Evolutionary conservation across 2,329 filamentous ascomycete genomes (phyloP), one percentile per base, ranked within the genome.

Genomic region (Nemania sp.): DNA sequence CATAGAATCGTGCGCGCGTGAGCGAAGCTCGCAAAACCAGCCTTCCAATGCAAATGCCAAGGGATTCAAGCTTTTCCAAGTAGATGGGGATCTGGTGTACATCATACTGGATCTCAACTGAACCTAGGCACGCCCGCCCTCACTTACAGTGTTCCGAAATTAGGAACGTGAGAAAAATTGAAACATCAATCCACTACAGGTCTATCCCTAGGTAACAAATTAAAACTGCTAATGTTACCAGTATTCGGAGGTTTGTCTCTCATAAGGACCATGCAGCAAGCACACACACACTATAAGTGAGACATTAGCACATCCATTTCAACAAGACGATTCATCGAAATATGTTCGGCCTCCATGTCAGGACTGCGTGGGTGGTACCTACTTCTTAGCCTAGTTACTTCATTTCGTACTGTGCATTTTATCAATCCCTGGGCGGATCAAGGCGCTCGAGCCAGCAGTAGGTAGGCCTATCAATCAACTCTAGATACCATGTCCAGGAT

Each of bases 391-490:
- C n/a, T n/a, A n/a, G n/a, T n/a, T n/a, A n/a, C n/a, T n/a, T n/a
- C n/a, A n/a, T n/a, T n/a, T n/a, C n/a, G n/a, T n/a, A n/a, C n/a
- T 11, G 9, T 42, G n/a, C 50, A 42, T 40, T 58, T 60, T 49
- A 43, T 37, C 37, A 25, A 57, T 46, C 48, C 54, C 37, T 29
- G 58, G 35, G 53, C 18, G 43, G 58, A 57, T 39, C 49, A 52
- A 50, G 53, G 18, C 37, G 42, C 47, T 37, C 49, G 57, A 54
- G 53, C 48, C 58, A 52, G 35, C 20, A 13, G 35, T 34, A 15
- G 3, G 29, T 34, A 29, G 15, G 21, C 59, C 59, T 61, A 61
- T 61, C 29, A 57, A 35, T 32, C 10, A 53, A n/a, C n/a, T 21
- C 12, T 35, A n/a, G 7, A 32, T 43, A 21, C 37, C n/a, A 45